Percentiles rank a stretch among this genome's conserved stretches.
Conservation (phyloP, 1,284 basidiomycete genomes). For the Cryptococcus hybrid region DNA sequence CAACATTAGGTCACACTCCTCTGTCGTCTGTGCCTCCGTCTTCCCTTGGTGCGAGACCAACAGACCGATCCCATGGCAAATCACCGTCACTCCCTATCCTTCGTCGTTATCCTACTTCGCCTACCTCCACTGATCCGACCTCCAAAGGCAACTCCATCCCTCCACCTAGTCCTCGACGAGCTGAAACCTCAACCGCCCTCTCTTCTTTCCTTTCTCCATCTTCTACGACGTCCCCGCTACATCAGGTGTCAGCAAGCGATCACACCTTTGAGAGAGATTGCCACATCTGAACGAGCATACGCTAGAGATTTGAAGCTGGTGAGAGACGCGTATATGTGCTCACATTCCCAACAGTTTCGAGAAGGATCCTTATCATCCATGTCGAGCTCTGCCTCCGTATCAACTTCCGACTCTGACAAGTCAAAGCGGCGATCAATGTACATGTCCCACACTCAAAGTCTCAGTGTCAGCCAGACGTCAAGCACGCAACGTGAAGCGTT, state of each 20-base stretch:
- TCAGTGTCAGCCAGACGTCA: neutral
- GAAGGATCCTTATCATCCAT: neutral
- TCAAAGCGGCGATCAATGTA: conserved; percentile 24
- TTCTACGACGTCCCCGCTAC: conserved; percentile 11
- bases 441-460: conserved; percentile 24
- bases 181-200: neutral
- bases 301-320: conserved; percentile 83
- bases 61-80: conserved; percentile 6
- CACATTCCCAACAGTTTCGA: neutral
- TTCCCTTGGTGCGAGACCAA: neutral
- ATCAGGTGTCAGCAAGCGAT: conserved; percentile 61
- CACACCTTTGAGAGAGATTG: conserved; percentile 80
- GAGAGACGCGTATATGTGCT: conserved; percentile 69
- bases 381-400: neutral
- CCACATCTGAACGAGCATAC: conserved; percentile 81
- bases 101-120: neutral
- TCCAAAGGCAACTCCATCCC: neutral
- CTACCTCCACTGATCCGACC: neutral
- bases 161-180: neutral
- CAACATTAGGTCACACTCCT: neutral
- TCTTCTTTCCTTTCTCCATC: neutral
- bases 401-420: neutral
- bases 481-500: conserved; percentile 2
- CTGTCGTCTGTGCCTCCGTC: neutral
- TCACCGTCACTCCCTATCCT: conserved; percentile 10